Base-by-base conservation (phyloP, 148 eudicot genomes). In the Camellia granthamiana region DNA sequence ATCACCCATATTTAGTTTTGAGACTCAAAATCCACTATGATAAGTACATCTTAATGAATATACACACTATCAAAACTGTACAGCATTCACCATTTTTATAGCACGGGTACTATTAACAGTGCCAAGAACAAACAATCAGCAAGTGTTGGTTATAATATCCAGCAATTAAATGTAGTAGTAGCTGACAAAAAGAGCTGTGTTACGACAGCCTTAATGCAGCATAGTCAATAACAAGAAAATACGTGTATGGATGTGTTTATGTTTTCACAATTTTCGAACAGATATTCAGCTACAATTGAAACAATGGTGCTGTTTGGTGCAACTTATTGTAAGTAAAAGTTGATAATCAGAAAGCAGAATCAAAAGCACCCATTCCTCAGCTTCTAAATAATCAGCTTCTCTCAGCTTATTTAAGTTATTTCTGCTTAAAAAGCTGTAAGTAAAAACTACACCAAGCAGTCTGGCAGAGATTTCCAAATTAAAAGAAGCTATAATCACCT, bases 1-100 rank as follows among this genome's bases (percentile, higher is more conserved):
- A 83, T 73, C 61, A 58, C 16, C 19, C 14, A 69, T 2, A 72
- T 73, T 21, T 11, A 16, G 11, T 23, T 73, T 73, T n/a, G 55
- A 19, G 12, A 6, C 62, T 73, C 15, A 43, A 59, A 63, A 14
- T 15, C 7, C 19, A 41, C 47, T 52, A 62, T 1, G 23, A 47
- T 11, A 15, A 51, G 47, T 14, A 51, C 2, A 65, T 1, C 59
- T 52, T 16, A 77, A 6, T 15, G 1, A 41, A 15, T 43, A 61
- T 15, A 46, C 13, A 15, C 5, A 19, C 14, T 23, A 75, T 16
- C 23, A 3, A 75, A 75, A n/a, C 43, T 9, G 23, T 41, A 60
- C 7, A 60, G 0, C 38, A 59, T 16, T 41, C 21, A 16, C 15
- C 19, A 58, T 14, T 42, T 41, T 15, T 66, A 64, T 21, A 10